Evolutionary conservation across 305 asterid species (phyloP).

Genomic region (Rubia peregrina): DNA sequence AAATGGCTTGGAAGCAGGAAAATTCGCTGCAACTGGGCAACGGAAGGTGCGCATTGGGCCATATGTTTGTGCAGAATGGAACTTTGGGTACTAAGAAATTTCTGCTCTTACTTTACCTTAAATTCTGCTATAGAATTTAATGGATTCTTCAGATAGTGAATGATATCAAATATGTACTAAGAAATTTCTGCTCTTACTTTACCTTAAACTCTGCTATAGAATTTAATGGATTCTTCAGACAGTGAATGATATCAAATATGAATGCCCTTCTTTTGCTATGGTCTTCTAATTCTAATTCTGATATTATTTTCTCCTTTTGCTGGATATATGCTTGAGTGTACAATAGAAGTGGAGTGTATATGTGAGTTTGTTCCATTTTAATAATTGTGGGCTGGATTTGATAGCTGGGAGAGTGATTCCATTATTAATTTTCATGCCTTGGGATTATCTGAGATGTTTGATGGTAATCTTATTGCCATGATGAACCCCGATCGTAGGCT

Average conservation of each 20-base stretch:
- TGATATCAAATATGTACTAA: too few species aligned
- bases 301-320: background rate
- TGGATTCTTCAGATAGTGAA: too few species aligned
- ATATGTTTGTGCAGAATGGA: conserved; percentile 97
- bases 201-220: background rate
- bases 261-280: background rate
- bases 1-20: conserved; percentile 96
- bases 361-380: background rate
- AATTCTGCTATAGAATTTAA: background rate
- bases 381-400: background rate
- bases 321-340: background rate
- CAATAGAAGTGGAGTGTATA: background rate
- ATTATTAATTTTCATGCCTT: background rate
- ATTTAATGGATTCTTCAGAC: too few species aligned
- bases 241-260: background rate
- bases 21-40: conserved; percentile 96
- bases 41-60: conserved; percentile 99
- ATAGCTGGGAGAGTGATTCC: background rate
- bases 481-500: conserved; percentile 62
- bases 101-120: background rate
- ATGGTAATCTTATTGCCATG: conserved; percentile 70
- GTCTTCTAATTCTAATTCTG: background rate
- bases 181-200: background rate
- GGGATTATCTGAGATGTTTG: conserved; percentile 38
- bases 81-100: conserved; percentile 48